Evolutionary conservation across 768 basidiomycete species (phyloP).

Genomic region (Suillus alpinus): DNA sequence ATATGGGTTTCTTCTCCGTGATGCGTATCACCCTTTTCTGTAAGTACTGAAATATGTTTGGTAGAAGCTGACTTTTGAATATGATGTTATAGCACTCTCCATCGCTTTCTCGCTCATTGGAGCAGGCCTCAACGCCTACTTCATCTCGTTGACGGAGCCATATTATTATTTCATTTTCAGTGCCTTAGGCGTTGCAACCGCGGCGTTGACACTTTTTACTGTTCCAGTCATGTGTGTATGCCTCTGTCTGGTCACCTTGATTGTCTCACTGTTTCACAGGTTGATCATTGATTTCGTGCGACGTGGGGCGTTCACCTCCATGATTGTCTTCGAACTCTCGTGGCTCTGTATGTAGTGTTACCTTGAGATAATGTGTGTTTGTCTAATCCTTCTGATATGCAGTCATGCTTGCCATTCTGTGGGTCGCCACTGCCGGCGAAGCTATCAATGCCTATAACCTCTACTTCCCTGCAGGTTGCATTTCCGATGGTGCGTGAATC

Average conservation of each 20-base stretch:
- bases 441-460: slow-evolving; percentile 11
- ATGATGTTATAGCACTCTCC: slow-evolving; percentile 10
- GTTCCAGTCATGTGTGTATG: slow-evolving; percentile 26
- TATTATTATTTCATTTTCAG: slow-evolving; percentile 21
- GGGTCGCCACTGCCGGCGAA: slow-evolving; percentile 36
- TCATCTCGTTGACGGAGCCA: slow-evolving; percentile 20
- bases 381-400: background rate
- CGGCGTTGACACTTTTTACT: slow-evolving; percentile 26
- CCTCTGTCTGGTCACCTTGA: background rate
- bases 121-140: slow-evolving; percentile 26
- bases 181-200: slow-evolving; percentile 28
- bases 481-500: slow-evolving; percentile 7
- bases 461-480: slow-evolving; percentile 13
- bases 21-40: slow-evolving; percentile 22
- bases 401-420: slow-evolving; percentile 37
- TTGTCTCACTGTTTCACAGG: slow-evolving; percentile 21
- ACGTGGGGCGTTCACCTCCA: slow-evolving; percentile 37
- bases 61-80: slow-evolving; percentile 5
- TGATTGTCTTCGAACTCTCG: slow-evolving; percentile 34
- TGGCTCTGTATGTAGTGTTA: slow-evolving; percentile 33
- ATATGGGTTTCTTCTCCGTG: slow-evolving; percentile 8
- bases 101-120: slow-evolving; percentile 29
- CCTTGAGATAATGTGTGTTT: background rate
- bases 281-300: slow-evolving; percentile 33
- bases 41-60: slow-evolving; percentile 6